These are phyloP conservation scores for Aeschynomene evenia DNA, from an alignment of 306 rosid species.

Conservation along the genomic window DNA sequence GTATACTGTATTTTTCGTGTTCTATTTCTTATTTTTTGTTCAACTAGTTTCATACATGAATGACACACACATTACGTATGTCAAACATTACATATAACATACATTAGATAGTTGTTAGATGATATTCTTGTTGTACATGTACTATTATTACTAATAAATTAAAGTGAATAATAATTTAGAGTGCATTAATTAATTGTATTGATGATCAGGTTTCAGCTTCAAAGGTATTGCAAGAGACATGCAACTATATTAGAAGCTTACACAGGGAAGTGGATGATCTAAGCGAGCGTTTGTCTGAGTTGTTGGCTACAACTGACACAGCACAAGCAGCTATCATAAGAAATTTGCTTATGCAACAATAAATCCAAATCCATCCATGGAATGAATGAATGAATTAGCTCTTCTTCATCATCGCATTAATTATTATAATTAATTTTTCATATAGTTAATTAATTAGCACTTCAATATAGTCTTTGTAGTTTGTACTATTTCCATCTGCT, in stretches of 20 bases:
- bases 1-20: too few species aligned
- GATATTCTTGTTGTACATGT: too few species aligned
- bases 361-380: too few species aligned
- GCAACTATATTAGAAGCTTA: constrained; percentile 79
- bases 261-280: constrained; percentile 85
- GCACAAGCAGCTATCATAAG: constrained; percentile 94
- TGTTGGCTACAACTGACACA: constrained; percentile 70
- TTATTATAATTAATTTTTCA: too few species aligned
- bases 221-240: constrained; percentile 76
- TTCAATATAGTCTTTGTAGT: constrained; percentile 11
- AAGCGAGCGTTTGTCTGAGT: constrained; percentile 80
- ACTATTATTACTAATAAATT: too few species aligned
- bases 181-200: not conserved
- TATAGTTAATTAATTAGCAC: constrained; percentile 8
- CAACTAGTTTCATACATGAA: too few species aligned
- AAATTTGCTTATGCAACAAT: constrained; percentile 75
- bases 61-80: too few species aligned
- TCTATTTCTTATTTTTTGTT: too few species aligned
- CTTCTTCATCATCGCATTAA: not conserved
- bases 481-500: too few species aligned
- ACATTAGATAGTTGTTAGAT: too few species aligned
- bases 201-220: constrained; percentile 82
- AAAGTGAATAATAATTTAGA: not conserved
- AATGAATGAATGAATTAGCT: too few species aligned
- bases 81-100: too few species aligned